phyloP scores from a whole-genome alignment of 179 eudicot species.

The Drosera spatulata region DNA sequence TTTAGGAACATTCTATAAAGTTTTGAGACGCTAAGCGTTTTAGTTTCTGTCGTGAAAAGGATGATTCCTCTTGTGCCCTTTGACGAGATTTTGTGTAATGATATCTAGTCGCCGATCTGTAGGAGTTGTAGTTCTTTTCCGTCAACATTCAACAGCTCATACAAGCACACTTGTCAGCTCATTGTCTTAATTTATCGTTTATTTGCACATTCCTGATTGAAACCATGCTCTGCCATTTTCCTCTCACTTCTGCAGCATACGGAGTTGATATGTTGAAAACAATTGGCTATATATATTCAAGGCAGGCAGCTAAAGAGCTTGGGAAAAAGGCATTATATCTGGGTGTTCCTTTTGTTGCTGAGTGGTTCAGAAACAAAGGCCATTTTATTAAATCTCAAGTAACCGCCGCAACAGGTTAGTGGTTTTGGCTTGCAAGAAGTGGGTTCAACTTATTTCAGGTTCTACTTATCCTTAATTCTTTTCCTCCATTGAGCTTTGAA shows the following conservation, averaged over 20 bases:
- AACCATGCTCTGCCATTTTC: constrained; percentile 7
- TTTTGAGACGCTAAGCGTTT: too few species aligned
- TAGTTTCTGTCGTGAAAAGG: too few species aligned
- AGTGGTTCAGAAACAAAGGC: constrained; percentile 99
- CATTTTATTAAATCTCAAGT: constrained; percentile 94
- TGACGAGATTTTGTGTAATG: too few species aligned
- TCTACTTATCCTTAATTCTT: neutral
- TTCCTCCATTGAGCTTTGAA: neutral
- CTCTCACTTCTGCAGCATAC: constrained; percentile 49
- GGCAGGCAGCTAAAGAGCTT: constrained; percentile 97
- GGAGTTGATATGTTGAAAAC: constrained; percentile 96
- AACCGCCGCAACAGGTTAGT: constrained; percentile 94
- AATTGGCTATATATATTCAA: constrained; percentile 90
- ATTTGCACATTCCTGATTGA: constrained; percentile 11
- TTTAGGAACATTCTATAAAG: too few species aligned
- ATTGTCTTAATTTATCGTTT: neutral
- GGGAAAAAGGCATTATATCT: constrained; percentile 87
- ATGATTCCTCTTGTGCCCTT: too few species aligned
- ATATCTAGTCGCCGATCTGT: too few species aligned
- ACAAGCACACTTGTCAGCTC: neutral
- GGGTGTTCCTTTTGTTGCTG: constrained; percentile 94
- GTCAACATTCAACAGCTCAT: neutral
- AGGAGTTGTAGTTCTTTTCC: too few species aligned
- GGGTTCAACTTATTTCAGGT: neutral
- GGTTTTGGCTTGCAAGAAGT: neutral